These are phyloP conservation scores for Phallus indusiatus DNA, from an alignment of 768 basidiomycete species.

Conservation along the genomic window DNA sequence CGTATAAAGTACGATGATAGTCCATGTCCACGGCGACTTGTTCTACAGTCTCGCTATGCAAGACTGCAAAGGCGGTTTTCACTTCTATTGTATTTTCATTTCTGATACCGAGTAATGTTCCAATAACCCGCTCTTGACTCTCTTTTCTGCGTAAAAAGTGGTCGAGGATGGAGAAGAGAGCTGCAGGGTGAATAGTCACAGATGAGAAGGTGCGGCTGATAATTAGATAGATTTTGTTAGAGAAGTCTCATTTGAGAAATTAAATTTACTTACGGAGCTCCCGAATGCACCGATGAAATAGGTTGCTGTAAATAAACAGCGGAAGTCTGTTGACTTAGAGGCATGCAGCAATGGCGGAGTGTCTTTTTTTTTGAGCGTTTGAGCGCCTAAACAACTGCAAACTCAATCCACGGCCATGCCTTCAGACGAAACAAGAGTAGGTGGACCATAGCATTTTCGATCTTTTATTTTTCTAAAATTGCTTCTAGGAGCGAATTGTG, in stretches of 20 bases:
- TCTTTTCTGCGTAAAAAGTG: conserved; percentile 88
- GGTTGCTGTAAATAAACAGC: conserved; percentile 32
- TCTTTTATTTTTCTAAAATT: not conserved
- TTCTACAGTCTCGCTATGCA: conserved; percentile 86
- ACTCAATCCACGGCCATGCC: conserved; percentile 43
- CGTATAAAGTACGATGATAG: conserved; percentile 89
- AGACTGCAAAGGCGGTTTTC: conserved; percentile 79
- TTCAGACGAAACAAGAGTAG: conserved; percentile 85
- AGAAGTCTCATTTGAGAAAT: not conserved
- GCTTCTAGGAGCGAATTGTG: conserved; percentile 63
- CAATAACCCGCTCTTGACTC: conserved; percentile 82
- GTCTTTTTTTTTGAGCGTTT: conserved; percentile 15
- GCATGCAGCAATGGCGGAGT: too few relatives aligned
- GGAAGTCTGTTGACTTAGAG: conserved; percentile 37
- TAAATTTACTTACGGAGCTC: conserved; percentile 25
- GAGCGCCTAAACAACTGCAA: not conserved
- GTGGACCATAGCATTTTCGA: conserved; percentile 4
- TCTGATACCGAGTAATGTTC: conserved; percentile 84
- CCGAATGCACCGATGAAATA: conserved; percentile 21
- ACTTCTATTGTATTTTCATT: conserved; percentile 61
- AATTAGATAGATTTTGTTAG: not conserved
- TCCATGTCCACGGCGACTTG: conserved; percentile 96
- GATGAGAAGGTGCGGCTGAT: conserved; percentile 58
- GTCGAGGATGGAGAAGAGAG: conserved; percentile 90
- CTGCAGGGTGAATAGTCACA: conserved; percentile 84